phyloP scores from a whole-genome alignment of 176 grass and related monocot species.

The Oryza glumipatula region DNA sequence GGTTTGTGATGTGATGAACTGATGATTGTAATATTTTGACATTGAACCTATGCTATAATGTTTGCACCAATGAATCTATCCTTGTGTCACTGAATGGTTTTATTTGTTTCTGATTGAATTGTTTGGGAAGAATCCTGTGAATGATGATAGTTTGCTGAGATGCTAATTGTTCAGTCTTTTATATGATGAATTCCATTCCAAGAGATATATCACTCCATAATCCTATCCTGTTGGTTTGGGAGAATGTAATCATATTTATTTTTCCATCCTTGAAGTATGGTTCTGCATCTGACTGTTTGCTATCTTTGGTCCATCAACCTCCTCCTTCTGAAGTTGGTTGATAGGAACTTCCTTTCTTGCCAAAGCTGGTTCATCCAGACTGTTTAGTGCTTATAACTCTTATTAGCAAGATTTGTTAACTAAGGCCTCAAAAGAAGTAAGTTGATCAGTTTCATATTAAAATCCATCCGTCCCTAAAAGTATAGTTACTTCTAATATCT shows the following conservation, averaged over 20 bases:
- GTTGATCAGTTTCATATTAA: too few relatives aligned
- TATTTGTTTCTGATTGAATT: not conserved
- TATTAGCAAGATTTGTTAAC: too few relatives aligned
- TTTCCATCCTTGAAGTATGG: too few relatives aligned
- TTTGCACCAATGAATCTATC: not conserved
- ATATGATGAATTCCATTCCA: not conserved
- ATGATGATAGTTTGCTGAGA: not conserved
- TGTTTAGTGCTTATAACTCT: too few relatives aligned
- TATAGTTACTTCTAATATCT: too few relatives aligned
- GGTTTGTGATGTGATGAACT: not conserved
- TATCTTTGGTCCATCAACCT: too few relatives aligned
- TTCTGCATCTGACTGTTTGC: too few relatives aligned
- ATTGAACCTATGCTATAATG: constrained; percentile 9
- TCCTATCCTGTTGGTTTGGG: not conserved
- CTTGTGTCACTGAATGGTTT: not conserved
- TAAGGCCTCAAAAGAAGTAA: too few relatives aligned
- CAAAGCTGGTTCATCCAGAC: too few relatives aligned
- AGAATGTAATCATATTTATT: not conserved
- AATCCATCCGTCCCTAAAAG: too few relatives aligned
- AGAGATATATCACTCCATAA: not conserved
- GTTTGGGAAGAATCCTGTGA: not conserved
- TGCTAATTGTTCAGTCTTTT: not conserved
- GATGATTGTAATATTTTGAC: not conserved
- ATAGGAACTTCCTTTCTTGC: too few relatives aligned
- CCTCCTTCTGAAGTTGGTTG: too few relatives aligned